Evolutionary conservation across 2,329 filamentous ascomycete genomes (phyloP), one percentile per base, ranked within the genome.

Genomic region (Aspergillus phoenicis): DNA sequence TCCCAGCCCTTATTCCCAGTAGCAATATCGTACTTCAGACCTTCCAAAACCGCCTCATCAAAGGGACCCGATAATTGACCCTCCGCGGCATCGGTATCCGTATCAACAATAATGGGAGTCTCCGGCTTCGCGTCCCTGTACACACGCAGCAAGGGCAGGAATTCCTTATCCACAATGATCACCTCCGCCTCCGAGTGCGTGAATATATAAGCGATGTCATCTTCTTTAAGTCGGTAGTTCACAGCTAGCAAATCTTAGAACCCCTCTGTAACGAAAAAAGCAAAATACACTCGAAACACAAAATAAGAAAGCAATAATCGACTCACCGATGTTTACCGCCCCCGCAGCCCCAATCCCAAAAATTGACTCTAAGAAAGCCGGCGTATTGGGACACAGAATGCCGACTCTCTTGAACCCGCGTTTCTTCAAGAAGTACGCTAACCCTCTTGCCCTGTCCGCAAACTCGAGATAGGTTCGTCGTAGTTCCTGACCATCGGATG

Each of bases 161-260:
- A 97, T 76, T 99, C 95, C 30, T 86, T 80, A 71, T 99, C 95
- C 3, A 91, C 91, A 59, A 99, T 88, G 65, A 99, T 91, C 56
- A 86, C 82, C 71, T 99, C 94, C 0, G 91, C 93, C 60, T 96
- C 91, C 6, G 89, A 87, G 78, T 93, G 94, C 43, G 89, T 86
- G 71, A 99, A 91, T 62, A 98, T 96, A 76, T 98, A 99, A 20
- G 85, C 82, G 61, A 99, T 89, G 71, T 99, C 95, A 63, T 93
- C 91, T 38, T 85, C 81, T 74, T 95, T 95, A 49, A 97, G 80
- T 2, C 89, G 81, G 68, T 91, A 91, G 66, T 91, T 91, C 49
- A 89, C 86, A 3, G 83, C 85, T 80, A 65, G 66, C 11, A 28
- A 47, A 10, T 45, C 3, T 17, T 2, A 30, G 26, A 28, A 2